These are phyloP conservation scores for Melampsora abietis-canadensis DNA, from an alignment of 1,284 basidiomycete species.

Conservation along the genomic window DNA sequence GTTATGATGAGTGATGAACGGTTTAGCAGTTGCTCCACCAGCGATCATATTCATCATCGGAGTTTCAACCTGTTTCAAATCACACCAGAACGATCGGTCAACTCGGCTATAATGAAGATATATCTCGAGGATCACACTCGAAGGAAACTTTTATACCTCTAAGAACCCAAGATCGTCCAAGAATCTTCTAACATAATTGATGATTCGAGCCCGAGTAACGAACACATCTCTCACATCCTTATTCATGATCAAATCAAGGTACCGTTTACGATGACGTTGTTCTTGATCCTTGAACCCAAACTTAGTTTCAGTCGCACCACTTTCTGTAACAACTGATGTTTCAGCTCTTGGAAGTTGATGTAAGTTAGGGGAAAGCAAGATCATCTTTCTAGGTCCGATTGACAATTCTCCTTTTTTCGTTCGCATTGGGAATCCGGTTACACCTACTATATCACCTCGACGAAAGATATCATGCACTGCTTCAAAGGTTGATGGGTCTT, in stretches of 20 bases:
- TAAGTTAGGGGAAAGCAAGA: slow-evolving; percentile 89
- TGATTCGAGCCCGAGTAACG: slow-evolving; percentile 66
- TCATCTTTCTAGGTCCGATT: slow-evolving; percentile 75
- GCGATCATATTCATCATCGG: slow-evolving; percentile 97
- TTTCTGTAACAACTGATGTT: slow-evolving; percentile 44
- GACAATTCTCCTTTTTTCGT: slow-evolving; percentile 96
- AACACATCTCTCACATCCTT: slow-evolving; percentile 86
- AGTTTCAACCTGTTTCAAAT: slow-evolving; percentile 68
- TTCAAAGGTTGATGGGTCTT: slow-evolving; percentile 66
- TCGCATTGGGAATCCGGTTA: slow-evolving; percentile 80
- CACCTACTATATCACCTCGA: slow-evolving; percentile 93
- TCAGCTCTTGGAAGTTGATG: slow-evolving; percentile 70
- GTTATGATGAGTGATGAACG: slow-evolving; percentile 98
- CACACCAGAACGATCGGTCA: neutral
- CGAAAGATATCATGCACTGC: slow-evolving; percentile 79
- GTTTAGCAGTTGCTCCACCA: slow-evolving; percentile 96
- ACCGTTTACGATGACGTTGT: slow-evolving; percentile 95
- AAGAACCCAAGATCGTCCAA: slow-evolving; percentile 90
- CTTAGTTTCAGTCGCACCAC: slow-evolving; percentile 37
- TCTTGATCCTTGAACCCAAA: slow-evolving; percentile 88
- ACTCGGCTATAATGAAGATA: neutral
- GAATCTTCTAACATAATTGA: slow-evolving; percentile 62
- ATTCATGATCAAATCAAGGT: slow-evolving; percentile 96
- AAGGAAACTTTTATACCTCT: slow-evolving; percentile 58
- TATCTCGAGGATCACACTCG: neutral